These are phyloP conservation scores for Malassezia arunalokei DNA, from an alignment of 1,284 basidiomycete species.

Conservation along the genomic window DNA sequence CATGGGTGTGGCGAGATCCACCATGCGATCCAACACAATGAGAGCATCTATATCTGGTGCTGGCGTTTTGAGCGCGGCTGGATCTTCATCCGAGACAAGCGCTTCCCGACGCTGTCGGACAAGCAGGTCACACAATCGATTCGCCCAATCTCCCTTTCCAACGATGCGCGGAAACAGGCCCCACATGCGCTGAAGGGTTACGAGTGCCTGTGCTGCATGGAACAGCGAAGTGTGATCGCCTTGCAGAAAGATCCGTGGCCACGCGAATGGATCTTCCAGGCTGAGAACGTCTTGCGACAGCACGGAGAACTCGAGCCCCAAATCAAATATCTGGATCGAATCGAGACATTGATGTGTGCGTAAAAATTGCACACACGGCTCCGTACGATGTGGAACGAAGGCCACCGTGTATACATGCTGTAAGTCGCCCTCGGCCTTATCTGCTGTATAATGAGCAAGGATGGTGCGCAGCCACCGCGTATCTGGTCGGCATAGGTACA, in stretches of 20 bases:
- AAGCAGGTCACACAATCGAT: constrained; percentile 61
- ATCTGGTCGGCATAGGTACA: constrained; percentile 82
- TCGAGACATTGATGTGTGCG: constrained; percentile 18
- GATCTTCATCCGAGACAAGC: constrained; percentile 39
- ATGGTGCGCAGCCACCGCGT: constrained; percentile 77
- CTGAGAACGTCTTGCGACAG: constrained; percentile 61
- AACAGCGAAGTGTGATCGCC: constrained; percentile 85
- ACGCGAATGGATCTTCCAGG: constrained; percentile 31
- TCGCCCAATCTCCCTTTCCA: constrained; percentile 80
- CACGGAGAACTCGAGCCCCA: constrained; percentile 83
- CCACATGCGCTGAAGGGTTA: constrained; percentile 71
- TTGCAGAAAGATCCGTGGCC: constrained; percentile 53
- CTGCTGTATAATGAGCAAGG: constrained; percentile 48
- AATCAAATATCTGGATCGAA: constrained; percentile 50
- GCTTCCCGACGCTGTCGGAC: constrained; percentile 53
- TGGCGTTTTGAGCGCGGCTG: constrained; percentile 23
- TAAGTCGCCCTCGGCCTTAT: background rate
- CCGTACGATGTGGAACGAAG: constrained; percentile 74
- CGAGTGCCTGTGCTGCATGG: constrained; percentile 73
- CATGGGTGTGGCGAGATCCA: constrained; percentile 91
- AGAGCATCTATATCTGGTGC: constrained; percentile 62
- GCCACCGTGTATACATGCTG: constrained; percentile 71
- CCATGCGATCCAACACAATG: constrained; percentile 74
- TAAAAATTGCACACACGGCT: constrained; percentile 52
- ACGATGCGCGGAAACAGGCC: constrained; percentile 83